phyloP scores from a whole-genome alignment of 225 moss, liverwort and hornwort species.

The Neckera pumila region DNA sequence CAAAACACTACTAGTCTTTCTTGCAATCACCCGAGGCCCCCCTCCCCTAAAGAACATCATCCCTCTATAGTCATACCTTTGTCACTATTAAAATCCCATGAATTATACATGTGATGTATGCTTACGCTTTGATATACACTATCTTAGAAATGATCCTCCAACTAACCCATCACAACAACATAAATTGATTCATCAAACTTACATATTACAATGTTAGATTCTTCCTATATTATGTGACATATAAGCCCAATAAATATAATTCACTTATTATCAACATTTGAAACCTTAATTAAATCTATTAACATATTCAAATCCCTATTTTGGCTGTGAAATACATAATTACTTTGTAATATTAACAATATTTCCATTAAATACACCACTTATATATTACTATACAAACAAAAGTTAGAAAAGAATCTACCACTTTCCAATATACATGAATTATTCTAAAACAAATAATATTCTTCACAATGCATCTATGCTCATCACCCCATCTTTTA shows the following conservation, averaged over 20 bases:
- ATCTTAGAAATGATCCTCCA: no score
- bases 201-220: no score
- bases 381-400: neutral
- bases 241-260: neutral
- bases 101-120: no score
- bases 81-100: no score
- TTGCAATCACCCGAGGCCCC: no score
- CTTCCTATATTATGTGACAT: accelerated
- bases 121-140: no score
- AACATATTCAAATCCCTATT: neutral
- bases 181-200: no score
- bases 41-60: no score
- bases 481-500: neutral
- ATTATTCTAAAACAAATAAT: neutral
- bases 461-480: accelerated
- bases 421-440: neutral
- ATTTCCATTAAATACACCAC: neutral
- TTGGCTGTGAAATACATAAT: accelerated
- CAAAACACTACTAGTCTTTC: no score
- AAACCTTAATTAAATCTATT: neutral
- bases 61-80: no score
- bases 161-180: no score
- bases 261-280: neutral
- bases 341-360: neutral
- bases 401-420: neutral